A percentile compares a stretch with the other conserved stretches of the same genome.
phyloP scores from a whole-genome alignment of 2,329 filamentous ascomycete species.

The Alternaria longipes region DNA sequence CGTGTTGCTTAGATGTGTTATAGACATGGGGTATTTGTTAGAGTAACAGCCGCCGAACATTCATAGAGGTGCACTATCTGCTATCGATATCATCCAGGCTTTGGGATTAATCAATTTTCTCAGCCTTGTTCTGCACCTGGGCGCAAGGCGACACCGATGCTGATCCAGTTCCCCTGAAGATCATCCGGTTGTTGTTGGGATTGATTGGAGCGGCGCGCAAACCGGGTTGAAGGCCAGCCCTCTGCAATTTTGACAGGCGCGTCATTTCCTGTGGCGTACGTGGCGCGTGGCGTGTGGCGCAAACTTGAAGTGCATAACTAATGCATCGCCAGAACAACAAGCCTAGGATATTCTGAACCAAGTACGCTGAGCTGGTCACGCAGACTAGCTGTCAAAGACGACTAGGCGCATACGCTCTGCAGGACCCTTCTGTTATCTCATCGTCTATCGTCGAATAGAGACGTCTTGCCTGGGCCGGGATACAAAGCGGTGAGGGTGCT shows the following conservation, averaged over 20 bases:
- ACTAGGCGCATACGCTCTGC: slow-evolving; percentile 21
- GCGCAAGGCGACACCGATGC: neutral
- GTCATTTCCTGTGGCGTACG: slow-evolving; percentile 15
- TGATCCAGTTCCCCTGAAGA: slow-evolving; percentile 19
- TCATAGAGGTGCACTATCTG: neutral
- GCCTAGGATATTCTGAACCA: neutral
- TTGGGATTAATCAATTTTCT: neutral
- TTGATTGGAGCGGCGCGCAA: slow-evolving; percentile 10
- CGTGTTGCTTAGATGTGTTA: slow-evolving; percentile 4
- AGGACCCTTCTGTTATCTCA: slow-evolving; percentile 10
- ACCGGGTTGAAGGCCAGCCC: neutral
- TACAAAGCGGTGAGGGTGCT: slow-evolving; percentile 28
- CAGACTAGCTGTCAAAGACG: slow-evolving; percentile 1
- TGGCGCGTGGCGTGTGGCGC: slow-evolving; percentile 5
- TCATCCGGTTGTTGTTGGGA: slow-evolving; percentile 8
- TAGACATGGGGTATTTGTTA: slow-evolving; percentile 20
- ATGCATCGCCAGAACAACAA: neutral
- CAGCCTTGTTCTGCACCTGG: slow-evolving; percentile 6
- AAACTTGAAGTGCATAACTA: neutral
- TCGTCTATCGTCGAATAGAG: slow-evolving; percentile 9
- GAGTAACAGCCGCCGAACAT: neutral
- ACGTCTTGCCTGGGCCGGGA: neutral
- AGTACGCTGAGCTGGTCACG: slow-evolving; percentile 10
- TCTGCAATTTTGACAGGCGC: neutral
- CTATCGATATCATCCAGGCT: neutral